Conservation (phyloP, 371 early-diverging fungal species). For the Mucor saturninus region DNA sequence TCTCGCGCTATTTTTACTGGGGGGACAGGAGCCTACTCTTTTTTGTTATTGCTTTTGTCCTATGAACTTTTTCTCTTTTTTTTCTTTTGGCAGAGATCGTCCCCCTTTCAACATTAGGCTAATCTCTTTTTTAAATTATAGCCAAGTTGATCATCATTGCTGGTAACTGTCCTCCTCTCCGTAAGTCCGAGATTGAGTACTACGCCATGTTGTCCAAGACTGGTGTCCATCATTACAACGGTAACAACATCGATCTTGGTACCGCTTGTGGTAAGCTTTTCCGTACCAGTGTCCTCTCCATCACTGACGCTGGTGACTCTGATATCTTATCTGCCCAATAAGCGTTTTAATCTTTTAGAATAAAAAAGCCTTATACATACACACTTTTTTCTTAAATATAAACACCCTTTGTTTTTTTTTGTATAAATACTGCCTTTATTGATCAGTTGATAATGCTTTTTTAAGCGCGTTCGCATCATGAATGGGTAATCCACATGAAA, state of each 20-base stretch:
- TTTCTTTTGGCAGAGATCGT: conserved; percentile 44
- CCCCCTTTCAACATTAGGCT: conserved; percentile 30
- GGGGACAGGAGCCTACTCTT: conserved; percentile 30
- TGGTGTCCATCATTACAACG: conserved; percentile 98
- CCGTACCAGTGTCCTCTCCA: conserved; percentile 89
- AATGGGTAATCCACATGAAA: conserved; percentile 55
- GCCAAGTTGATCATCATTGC: conserved; percentile 98
- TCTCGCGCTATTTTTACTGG: conserved; percentile 12
- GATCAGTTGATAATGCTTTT: conserved; percentile 7
- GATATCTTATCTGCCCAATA: conserved; percentile 59
- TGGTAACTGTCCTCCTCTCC: conserved; percentile 98
- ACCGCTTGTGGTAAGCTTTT: conserved; percentile 99
- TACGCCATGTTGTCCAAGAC: conserved; percentile 99
- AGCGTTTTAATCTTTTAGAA: conserved; percentile 10
- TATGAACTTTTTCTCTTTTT: conserved; percentile 9
- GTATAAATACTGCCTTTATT: background rate
- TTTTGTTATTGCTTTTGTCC: conserved; percentile 19
- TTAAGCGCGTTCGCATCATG: conserved; percentile 17
- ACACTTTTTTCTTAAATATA: background rate
- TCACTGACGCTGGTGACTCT: conserved; percentile 98
- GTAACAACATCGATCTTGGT: conserved; percentile 98
- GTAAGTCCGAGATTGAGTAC: conserved; percentile 99
- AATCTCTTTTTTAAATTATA: conserved; percentile 37
- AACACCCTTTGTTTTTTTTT: no score
- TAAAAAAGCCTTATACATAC: background rate